These are phyloP conservation scores for Sarocladium strictum DNA, from an alignment of 2,329 filamentous ascomycete genomes.

Conservation along the genomic window DNA sequence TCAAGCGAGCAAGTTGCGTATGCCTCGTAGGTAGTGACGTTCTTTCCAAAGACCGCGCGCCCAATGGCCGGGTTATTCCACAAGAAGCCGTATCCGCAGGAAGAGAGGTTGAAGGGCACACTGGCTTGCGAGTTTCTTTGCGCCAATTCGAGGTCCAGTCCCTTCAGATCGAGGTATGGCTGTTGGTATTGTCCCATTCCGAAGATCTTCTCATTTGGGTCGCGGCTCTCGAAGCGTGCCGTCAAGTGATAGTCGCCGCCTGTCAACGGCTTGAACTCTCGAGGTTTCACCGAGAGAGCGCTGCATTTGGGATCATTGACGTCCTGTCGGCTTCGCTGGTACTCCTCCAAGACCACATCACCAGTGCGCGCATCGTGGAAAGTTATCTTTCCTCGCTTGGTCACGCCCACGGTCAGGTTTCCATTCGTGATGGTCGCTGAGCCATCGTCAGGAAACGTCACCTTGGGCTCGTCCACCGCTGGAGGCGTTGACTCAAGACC, in stretches of 20 bases:
- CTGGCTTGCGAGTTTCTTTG: slow-evolving; percentile 63
- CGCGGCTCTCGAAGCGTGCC: slow-evolving; percentile 49
- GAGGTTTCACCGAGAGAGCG: slow-evolving; percentile 48
- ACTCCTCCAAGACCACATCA: slow-evolving; percentile 25
- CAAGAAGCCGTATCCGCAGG: slow-evolving; percentile 54
- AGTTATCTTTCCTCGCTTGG: slow-evolving; percentile 22
- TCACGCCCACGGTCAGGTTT: slow-evolving; percentile 23
- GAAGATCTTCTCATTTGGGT: slow-evolving; percentile 53
- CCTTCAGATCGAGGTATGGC: slow-evolving; percentile 56
- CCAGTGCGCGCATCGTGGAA: slow-evolving; percentile 20
- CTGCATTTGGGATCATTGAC: slow-evolving; percentile 51
- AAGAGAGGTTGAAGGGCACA: slow-evolving; percentile 56
- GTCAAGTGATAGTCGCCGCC: slow-evolving; percentile 50
- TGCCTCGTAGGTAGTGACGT: slow-evolving; percentile 56
- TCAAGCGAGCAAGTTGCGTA: slow-evolving; percentile 51
- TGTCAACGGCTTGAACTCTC: slow-evolving; percentile 49
- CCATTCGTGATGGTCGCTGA: slow-evolving; percentile 22
- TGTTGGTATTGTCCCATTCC: slow-evolving; percentile 68
- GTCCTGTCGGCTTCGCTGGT: slow-evolving; percentile 20
- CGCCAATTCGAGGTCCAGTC: slow-evolving; percentile 55
- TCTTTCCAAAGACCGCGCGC: slow-evolving; percentile 53
- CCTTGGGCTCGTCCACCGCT: slow-evolving; percentile 17
- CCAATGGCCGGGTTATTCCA: slow-evolving; percentile 63
- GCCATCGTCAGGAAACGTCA: slow-evolving; percentile 11
- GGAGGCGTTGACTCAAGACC: slow-evolving; percentile 22